Percentiles rank a stretch among this genome's conserved stretches.
Conservation (phyloP, 140 eudicot species). For the Bidens hawaiensis region DNA sequence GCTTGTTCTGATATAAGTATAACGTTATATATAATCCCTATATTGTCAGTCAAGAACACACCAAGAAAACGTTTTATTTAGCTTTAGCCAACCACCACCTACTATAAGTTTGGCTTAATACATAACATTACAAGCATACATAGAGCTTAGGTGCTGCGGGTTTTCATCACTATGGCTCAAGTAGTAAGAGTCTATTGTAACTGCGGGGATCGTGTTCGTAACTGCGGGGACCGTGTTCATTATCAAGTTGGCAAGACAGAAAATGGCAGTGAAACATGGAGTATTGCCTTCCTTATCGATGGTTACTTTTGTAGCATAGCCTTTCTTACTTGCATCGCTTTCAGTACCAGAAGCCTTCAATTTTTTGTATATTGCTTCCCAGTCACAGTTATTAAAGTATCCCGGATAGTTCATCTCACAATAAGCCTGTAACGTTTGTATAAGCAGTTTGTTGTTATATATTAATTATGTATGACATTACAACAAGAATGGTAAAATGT, state of each 20-base stretch:
- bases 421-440: conserved; percentile 1
- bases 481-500: too few species aligned
- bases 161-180: too few species aligned
- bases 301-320: conserved; percentile 5
- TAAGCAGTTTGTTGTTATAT: neutral
- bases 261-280: neutral
- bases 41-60: neutral
- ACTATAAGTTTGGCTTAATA: neutral
- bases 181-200: too few species aligned
- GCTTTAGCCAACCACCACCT: neutral
- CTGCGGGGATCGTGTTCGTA: too few species aligned
- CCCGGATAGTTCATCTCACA: conserved; percentile 15
- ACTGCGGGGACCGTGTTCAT: neutral
- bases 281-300: neutral
- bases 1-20: too few species aligned
- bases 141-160: neutral
- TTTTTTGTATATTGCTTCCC: neutral
- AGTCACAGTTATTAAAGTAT: neutral
- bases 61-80: too few species aligned
- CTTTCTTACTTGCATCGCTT: neutral
- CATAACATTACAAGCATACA: neutral
- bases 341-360: neutral
- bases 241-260: neutral
- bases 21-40: too few species aligned
- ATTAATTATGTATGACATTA: too few species aligned